Evolutionary conservation across 2,329 filamentous ascomycete genomes (phyloP), one percentile per base, ranked within the genome.

Genomic region (Claviceps monticola): DNA sequence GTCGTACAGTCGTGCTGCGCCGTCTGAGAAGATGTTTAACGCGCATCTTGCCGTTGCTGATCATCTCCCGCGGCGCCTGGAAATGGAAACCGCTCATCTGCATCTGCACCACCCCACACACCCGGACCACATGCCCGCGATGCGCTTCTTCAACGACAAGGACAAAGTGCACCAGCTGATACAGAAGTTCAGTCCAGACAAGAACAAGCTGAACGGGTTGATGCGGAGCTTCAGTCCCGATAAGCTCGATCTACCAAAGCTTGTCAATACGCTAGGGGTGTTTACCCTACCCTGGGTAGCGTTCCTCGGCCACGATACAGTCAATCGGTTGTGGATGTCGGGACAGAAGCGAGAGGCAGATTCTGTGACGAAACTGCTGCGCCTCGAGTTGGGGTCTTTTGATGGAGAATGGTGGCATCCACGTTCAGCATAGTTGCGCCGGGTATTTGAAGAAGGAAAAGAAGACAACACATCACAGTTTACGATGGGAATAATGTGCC

Each of bases 61-160:
- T 48, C 66, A 65, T 16, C 62, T 74, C 16, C 56, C 62, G 5
- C 58, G 59, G 23, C 62, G 66, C 1, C 61, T 73, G 39, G 59
- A 60, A 7, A 60, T 79, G 7, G 72, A 78, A 48, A 66, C 68
- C 36, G 77, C 78, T 0, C 78, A 81, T 56, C 66, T 82, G 3
- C 68, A 74, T 29, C 66, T 82, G 1, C 68, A 76, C 52, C 78
- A 81, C 58, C 78, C 78, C 0, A 72, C 72, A 0, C 65, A 66
- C 2, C 78, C 78, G 0, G 68, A 70, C 26, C 68, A 73, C 21
- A 61, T 65, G 2, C 67, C 68, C 1, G 78, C 78, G 0, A 58
- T 80, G 11, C 59, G 67, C 2, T 71, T 74, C 50, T 69, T 80
- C 54, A 56, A 60, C 45, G 59, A 69, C 48, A 64, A 59, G 52